A percentile compares a stretch with the other conserved stretches of the same genome.
phyloP scores from a whole-genome alignment of 768 basidiomycete genomes.

The Clavaria fumosa region DNA sequence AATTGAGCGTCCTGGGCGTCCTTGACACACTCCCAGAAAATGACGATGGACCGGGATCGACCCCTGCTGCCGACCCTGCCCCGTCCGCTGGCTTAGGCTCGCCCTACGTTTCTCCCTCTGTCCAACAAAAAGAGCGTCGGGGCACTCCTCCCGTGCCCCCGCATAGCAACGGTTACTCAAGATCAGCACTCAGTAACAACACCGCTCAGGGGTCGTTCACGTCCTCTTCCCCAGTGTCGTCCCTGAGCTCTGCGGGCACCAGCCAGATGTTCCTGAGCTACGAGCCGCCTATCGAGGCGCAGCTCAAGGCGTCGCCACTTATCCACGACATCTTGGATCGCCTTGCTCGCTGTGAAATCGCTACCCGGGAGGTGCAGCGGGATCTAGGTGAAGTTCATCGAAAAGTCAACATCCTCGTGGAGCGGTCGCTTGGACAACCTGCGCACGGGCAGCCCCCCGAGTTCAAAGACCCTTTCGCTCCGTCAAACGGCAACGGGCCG shows the following conservation, averaged over 20 bases:
- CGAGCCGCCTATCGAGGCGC: conserved; percentile 45
- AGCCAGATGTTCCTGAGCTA: conserved; percentile 32
- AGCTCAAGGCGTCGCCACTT: conserved; percentile 60
- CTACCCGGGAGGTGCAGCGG: conserved; percentile 55
- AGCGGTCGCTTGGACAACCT: conserved; percentile 36
- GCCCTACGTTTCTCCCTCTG: conserved; percentile 26
- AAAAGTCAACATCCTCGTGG: conserved; percentile 65
- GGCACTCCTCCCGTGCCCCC: conserved; percentile 33
- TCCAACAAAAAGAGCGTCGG: conserved; percentile 23
- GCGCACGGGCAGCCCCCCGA: conserved; percentile 58
- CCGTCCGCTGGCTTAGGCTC: conserved; percentile 13
- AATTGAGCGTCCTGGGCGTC: conserved; percentile 33
- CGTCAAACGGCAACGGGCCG: conserved; percentile 22
- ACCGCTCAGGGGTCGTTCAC: conserved; percentile 32
- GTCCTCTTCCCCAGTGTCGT: conserved; percentile 67
- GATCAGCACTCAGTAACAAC: conserved; percentile 27
- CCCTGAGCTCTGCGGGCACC: conserved; percentile 59
- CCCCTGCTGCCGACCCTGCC: conserved; percentile 9
- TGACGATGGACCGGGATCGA: conserved; percentile 31
- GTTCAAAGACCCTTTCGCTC: conserved; percentile 70
- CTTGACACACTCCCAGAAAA: conserved; percentile 40
- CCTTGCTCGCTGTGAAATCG: conserved; percentile 52
- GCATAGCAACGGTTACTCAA: conserved; percentile 15
- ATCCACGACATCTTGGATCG: conserved; percentile 67
- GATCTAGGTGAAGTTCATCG: conserved; percentile 60